Percentiles rank a stretch among this genome's conserved stretches.
Conservation (phyloP, 805 yeast genomes). For the Hanseniaspora osmophila region DNA sequence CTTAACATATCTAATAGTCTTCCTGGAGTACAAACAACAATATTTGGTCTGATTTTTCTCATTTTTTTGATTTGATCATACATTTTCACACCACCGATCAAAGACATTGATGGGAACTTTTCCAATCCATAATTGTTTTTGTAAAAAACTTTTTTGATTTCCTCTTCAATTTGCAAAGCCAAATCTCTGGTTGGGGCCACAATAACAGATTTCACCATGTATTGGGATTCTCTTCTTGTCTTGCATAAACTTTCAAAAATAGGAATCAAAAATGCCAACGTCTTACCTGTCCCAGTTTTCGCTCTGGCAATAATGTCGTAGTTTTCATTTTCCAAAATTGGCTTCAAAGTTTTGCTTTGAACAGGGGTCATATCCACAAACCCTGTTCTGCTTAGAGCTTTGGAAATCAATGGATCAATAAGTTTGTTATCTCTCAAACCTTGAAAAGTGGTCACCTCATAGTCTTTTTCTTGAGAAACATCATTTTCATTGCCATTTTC, state of each 20-base stretch:
- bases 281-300: constrained; percentile 91
- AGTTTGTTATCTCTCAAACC: constrained; percentile 18
- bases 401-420: constrained; percentile 17
- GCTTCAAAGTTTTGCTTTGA: constrained; percentile 48
- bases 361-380: constrained; percentile 50
- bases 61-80: constrained; percentile 30
- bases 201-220: constrained; percentile 48
- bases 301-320: constrained; percentile 74
- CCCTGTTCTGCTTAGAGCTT: constrained; percentile 30
- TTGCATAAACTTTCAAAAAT: constrained; percentile 42
- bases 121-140: constrained; percentile 32
- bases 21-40: constrained; percentile 84
- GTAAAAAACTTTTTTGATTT: constrained; percentile 37
- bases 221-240: constrained; percentile 17
- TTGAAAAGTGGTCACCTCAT: constrained; percentile 16
- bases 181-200: constrained; percentile 88
- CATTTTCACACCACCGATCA: constrained; percentile 98
- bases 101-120: constrained; percentile 81
- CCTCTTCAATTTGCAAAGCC: constrained; percentile 67
- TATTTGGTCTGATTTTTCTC: constrained; percentile 29
- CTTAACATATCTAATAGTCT: constrained; percentile 51
- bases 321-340: constrained; percentile 35
- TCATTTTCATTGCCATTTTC: constrained; percentile 11
- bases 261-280: constrained; percentile 79
- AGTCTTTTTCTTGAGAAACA: constrained; percentile 11